Evolutionary conservation across 2,329 filamentous ascomycete species (phyloP).

Genomic region (Parastagonospora avenae): DNA sequence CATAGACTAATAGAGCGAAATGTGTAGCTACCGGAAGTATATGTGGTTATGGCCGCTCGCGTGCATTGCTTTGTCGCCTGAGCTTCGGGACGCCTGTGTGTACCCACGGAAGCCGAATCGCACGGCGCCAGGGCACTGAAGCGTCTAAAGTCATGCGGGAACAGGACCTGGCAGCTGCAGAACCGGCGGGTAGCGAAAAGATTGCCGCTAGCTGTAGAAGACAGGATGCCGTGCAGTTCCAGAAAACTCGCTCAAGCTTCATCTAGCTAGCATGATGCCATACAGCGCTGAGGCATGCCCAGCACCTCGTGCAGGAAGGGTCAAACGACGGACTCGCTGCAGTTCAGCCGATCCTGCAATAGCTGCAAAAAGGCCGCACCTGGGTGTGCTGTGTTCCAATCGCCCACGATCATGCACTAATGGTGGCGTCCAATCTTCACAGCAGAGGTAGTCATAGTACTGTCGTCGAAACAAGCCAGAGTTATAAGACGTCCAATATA

Average conservation of each 20-base stretch:
- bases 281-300: constrained; percentile 3
- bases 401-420: constrained; percentile 25
- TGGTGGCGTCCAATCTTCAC: constrained; percentile 32
- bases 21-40: constrained; percentile 22
- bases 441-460: constrained; percentile 24
- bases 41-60: constrained; percentile 10
- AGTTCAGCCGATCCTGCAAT: constrained; percentile 25
- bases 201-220: constrained; percentile 25
- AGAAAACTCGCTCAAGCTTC: constrained; percentile 4
- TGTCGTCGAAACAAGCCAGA: constrained; percentile 28
- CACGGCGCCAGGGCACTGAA: constrained; percentile 23
- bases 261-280: no score
- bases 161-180: constrained; percentile 27
- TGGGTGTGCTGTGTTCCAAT: constrained; percentile 20
- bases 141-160: constrained; percentile 24
- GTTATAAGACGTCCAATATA: constrained; percentile 28
- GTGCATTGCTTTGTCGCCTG: constrained; percentile 21
- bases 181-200: constrained; percentile 20
- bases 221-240: constrained; percentile 15
- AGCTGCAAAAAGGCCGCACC: constrained; percentile 20
- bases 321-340: constrained; percentile 37
- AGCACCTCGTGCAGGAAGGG: constrained; percentile 17
- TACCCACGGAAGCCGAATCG: constrained; percentile 17
- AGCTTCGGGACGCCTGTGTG: background rate
- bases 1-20: constrained; percentile 10